A percentile compares a stretch with the other conserved stretches of the same genome.
phyloP scores from a whole-genome alignment of 2,329 filamentous ascomycete genomes.

The Talaromyces piceae region DNA sequence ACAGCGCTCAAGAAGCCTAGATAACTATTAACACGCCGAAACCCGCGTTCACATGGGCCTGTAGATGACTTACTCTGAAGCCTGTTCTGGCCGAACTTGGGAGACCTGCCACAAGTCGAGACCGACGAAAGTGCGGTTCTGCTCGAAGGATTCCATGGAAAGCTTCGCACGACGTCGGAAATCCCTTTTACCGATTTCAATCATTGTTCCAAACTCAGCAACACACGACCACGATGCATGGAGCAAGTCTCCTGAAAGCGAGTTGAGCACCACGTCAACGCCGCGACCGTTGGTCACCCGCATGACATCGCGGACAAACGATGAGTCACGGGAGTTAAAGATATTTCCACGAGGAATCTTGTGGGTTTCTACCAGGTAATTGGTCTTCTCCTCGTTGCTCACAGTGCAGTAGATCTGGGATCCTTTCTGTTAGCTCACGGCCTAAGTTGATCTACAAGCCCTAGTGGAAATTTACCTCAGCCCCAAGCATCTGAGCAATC shows the following conservation, averaged over 20 bases:
- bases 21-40: not conserved
- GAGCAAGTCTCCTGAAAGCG: slow-evolving; percentile 15
- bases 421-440: not conserved
- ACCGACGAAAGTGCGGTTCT: slow-evolving; percentile 15
- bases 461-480: slow-evolving; percentile 16
- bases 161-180: slow-evolving; percentile 13
- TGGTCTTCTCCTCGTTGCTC: not conserved
- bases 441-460: not conserved
- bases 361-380: not conserved
- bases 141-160: slow-evolving; percentile 20
- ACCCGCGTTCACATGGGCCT: no score
- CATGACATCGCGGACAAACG: slow-evolving; percentile 19
- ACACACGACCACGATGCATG: no score
- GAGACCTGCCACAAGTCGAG: slow-evolving; percentile 15
- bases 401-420: slow-evolving; percentile 2
- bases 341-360: slow-evolving; percentile 23
- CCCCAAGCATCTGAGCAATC: slow-evolving; percentile 18
- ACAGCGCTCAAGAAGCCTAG: slow-evolving; percentile 1
- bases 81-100: slow-evolving; percentile 7
- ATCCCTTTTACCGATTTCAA: slow-evolving; percentile 26
- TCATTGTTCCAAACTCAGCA: slow-evolving; percentile 19
- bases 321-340: slow-evolving; percentile 20
- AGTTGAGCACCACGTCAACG: slow-evolving; percentile 27
- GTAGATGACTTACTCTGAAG: not conserved
- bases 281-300: slow-evolving; percentile 21